These are phyloP conservation scores for Coccomyxa sp. DNA, from an alignment of 139 green algal genomes.

Conservation along the genomic window DNA sequence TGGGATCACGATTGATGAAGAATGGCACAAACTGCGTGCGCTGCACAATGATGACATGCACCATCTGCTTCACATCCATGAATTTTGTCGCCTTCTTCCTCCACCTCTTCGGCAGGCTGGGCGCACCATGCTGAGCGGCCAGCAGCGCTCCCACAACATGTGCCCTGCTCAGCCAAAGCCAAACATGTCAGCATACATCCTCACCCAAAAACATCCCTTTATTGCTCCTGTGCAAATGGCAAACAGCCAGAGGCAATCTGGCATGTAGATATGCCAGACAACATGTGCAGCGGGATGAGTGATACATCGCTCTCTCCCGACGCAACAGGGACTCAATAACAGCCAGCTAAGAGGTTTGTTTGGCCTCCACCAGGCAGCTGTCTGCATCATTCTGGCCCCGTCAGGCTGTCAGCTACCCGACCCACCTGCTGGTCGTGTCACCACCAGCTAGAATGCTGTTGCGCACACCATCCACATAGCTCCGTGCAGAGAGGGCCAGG, in stretches of 20 bases:
- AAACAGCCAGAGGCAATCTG: too few species aligned
- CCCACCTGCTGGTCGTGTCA: neutral
- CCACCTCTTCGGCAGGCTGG: neutral
- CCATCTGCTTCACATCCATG: neutral
- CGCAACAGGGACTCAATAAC: too few species aligned
- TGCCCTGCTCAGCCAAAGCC: neutral
- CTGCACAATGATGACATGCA: neutral
- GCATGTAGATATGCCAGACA: too few species aligned
- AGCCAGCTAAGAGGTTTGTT: too few species aligned
- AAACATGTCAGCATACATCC: too few species aligned
- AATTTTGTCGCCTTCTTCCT: neutral
- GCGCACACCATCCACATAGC: neutral
- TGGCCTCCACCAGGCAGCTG: too few species aligned
- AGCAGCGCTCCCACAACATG: slow-evolving; percentile 1
- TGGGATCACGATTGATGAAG: neutral
- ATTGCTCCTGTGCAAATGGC: too few species aligned
- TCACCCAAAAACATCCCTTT: too few species aligned
- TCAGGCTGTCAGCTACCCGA: neutral
- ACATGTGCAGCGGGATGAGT: too few species aligned
- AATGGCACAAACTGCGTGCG: neutral
- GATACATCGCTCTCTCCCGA: too few species aligned
- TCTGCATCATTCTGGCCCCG: too few species aligned
- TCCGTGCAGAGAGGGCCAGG: neutral
- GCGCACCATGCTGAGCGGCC: neutral
- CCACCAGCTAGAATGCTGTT: neutral